These are phyloP conservation scores for Leccinum aurantiacum DNA, from an alignment of 768 basidiomycete genomes.

Conservation along the genomic window DNA sequence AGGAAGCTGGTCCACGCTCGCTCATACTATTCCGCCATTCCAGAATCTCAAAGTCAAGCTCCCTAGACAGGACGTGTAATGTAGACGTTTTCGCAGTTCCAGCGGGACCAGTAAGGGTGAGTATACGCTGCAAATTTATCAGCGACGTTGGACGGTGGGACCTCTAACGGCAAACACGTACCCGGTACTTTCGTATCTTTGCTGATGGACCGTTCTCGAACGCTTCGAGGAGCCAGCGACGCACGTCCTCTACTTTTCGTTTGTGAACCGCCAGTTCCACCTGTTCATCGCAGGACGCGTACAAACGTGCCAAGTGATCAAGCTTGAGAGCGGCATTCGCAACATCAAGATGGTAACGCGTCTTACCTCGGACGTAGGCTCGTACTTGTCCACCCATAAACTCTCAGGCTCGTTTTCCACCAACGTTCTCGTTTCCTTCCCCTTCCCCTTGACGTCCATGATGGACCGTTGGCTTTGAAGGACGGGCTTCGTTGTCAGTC, in stretches of 20 bases:
- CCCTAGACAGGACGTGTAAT: constrained; percentile 67
- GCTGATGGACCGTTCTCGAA: constrained; percentile 59
- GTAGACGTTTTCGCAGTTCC: constrained; percentile 92
- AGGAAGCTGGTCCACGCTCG: constrained; percentile 38
- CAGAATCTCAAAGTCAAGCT: constrained; percentile 75
- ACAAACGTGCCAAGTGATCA: background rate
- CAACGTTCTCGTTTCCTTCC: constrained; percentile 7
- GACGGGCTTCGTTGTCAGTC: background rate
- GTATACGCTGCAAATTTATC: too few species aligned
- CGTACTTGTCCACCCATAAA: constrained; percentile 66
- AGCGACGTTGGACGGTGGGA: background rate
- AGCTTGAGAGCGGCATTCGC: background rate
- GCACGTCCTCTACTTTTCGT: constrained; percentile 75
- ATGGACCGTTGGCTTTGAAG: background rate
- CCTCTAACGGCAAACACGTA: constrained; percentile 36
- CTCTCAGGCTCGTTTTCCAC: constrained; percentile 33
- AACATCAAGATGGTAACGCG: constrained; percentile 1
- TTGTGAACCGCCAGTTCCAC: constrained; percentile 78
- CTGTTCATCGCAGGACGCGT: constrained; percentile 32
- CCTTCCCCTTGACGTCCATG: constrained; percentile 28
- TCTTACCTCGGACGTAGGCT: constrained; percentile 56
- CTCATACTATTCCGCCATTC: constrained; percentile 81
- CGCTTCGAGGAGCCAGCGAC: constrained; percentile 72
- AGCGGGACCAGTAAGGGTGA: constrained; percentile 84
- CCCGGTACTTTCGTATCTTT: constrained; percentile 71